Percentiles rank a stretch among this genome's conserved stretches.
phyloP scores from a whole-genome alignment of 169 alveolate genomes.

The Perkinsus marinus region DNA sequence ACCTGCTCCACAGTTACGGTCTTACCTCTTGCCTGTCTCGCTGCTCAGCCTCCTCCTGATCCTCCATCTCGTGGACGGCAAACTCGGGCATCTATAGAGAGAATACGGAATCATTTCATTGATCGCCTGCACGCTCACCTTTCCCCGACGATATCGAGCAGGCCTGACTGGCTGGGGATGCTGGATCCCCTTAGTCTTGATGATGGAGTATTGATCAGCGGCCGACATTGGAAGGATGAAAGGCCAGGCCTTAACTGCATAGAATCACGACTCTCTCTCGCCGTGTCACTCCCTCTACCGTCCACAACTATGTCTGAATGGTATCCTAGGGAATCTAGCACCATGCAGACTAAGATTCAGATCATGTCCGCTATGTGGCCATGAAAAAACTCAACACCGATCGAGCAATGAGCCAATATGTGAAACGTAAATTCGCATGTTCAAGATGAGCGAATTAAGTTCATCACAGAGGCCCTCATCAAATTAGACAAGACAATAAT shows the following conservation, averaged over 20 bases:
- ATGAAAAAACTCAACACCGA: too few species aligned
- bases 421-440: too few species aligned
- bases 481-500: background rate
- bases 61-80: background rate
- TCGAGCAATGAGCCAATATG: too few species aligned
- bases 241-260: background rate
- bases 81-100: background rate
- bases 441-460: too few species aligned
- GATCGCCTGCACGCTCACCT: background rate
- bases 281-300: too few species aligned
- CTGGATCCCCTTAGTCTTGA: background rate
- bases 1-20: too few species aligned
- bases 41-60: background rate
- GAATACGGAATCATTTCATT: background rate
- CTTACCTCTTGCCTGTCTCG: background rate
- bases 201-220: background rate
- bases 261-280: background rate
- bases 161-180: background rate
- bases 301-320: too few species aligned
- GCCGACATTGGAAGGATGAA: background rate
- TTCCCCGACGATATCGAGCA: background rate
- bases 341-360: too few species aligned
- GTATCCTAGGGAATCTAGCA: too few species aligned
- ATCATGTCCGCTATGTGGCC: too few species aligned
- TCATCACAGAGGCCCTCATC: background rate